Percentiles rank a stretch among this genome's conserved stretches.
These are phyloP conservation scores for Xylariales sp. DNA, from an alignment of 2,329 filamentous ascomycete species.

Conservation along the genomic window DNA sequence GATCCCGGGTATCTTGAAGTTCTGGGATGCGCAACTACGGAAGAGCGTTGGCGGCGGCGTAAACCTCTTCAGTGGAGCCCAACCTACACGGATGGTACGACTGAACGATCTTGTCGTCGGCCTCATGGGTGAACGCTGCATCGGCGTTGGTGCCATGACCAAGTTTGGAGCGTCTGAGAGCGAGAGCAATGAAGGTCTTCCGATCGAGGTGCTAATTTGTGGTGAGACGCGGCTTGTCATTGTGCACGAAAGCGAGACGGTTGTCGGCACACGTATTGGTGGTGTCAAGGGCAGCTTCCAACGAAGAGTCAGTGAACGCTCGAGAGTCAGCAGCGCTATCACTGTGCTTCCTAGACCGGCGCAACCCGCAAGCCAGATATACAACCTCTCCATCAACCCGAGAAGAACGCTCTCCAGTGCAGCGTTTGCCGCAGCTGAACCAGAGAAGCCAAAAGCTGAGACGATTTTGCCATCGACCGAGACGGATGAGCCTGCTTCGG, in stretches of 20 bases:
- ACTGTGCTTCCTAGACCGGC: slow-evolving; percentile 47
- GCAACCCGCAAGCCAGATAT: slow-evolving; percentile 37
- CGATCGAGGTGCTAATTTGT: slow-evolving; percentile 49
- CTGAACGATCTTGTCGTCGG: slow-evolving; percentile 48
- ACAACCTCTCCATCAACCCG: slow-evolving; percentile 39
- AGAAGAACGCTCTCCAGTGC: slow-evolving; percentile 20
- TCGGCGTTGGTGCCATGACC: slow-evolving; percentile 43
- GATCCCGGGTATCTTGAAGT: slow-evolving; percentile 49
- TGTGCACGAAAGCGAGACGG: slow-evolving; percentile 49
- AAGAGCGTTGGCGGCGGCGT: slow-evolving; percentile 45
- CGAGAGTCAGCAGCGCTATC: slow-evolving; percentile 42
- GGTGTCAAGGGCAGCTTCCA: slow-evolving; percentile 27
- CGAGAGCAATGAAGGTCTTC: slow-evolving; percentile 33
- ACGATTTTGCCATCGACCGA: slow-evolving; percentile 23
- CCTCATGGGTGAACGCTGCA: slow-evolving; percentile 53
- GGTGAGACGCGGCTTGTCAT: slow-evolving; percentile 53
- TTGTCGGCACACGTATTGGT: slow-evolving; percentile 38
- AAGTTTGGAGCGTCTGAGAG: slow-evolving; percentile 25
- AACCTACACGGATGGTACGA: slow-evolving; percentile 52
- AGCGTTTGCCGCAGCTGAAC: slow-evolving; percentile 2
- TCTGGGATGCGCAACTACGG: slow-evolving; percentile 57
- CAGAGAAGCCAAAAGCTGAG: slow-evolving; percentile 15
- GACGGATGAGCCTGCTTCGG: slow-evolving; percentile 20
- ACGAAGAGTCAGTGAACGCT: slow-evolving; percentile 30
- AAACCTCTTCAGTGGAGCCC: slow-evolving; percentile 52